Percentiles rank a stretch among this genome's conserved stretches.
Conservation (phyloP, 352 stramenopile species). For the Phytophthora foliorum region DNA sequence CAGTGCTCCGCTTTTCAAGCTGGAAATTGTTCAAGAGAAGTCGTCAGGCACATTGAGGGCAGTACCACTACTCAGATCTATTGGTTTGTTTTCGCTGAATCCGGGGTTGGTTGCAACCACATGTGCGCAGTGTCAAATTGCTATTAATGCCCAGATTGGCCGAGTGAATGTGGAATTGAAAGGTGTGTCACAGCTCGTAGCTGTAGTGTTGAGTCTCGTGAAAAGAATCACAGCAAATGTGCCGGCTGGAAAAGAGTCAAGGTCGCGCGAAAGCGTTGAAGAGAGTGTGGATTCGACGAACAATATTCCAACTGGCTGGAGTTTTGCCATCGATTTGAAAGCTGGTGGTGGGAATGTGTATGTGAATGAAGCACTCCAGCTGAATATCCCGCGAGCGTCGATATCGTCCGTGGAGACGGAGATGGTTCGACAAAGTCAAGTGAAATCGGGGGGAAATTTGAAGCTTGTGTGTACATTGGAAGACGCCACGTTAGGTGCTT, state of each 20-base stretch:
- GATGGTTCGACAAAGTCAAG: background rate
- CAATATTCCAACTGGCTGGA: constrained; percentile 36
- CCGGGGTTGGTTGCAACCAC: constrained; percentile 12
- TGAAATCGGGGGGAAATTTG: constrained; percentile 25
- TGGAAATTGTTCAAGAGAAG: constrained; percentile 40
- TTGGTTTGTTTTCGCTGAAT: constrained; percentile 39
- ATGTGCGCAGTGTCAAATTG: constrained; percentile 28
- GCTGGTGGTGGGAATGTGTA: constrained; percentile 34
- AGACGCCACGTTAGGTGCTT: constrained; percentile 23
- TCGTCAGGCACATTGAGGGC: constrained; percentile 27
- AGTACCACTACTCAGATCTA: constrained; percentile 30
- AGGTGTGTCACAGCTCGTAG: constrained; percentile 22
- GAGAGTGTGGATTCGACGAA: background rate
- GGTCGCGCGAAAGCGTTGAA: background rate
- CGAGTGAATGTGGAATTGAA: constrained; percentile 29
- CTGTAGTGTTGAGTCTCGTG: constrained; percentile 15
- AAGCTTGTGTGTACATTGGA: constrained; percentile 29
- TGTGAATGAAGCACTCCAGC: constrained; percentile 41
- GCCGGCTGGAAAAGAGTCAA: constrained; percentile 5
- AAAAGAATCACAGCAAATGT: constrained; percentile 24
- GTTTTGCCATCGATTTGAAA: constrained; percentile 34
- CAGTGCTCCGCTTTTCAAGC: constrained; percentile 26
- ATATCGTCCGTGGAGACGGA: constrained; percentile 35
- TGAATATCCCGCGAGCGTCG: constrained; percentile 32
- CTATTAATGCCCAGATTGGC: constrained; percentile 23